Base-by-base conservation (phyloP, 2,329 filamentous ascomycete species). In the Colletotrichum sp. region DNA sequence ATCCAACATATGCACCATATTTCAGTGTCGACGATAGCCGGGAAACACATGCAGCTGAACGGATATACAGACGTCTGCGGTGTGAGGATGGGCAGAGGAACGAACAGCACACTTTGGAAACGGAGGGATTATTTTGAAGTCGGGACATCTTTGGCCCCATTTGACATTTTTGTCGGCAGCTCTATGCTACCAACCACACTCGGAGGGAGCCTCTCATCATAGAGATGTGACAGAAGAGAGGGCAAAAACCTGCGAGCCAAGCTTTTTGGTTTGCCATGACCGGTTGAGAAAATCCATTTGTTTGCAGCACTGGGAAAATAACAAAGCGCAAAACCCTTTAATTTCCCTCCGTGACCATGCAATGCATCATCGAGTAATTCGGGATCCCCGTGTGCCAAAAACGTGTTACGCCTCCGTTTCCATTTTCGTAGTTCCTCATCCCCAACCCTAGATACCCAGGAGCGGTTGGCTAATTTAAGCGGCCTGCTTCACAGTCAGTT, bases 311-410 rank as follows among this genome's bases (percentile, higher is more conserved):
- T 74, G 64, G 74, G 65, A 34, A 69, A 69, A 74, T 76, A 49
- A 77, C 67, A 71, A 70, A 75, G 71, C 68, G 75, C 72, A 75
- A 75, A 76, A 76, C 74, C 74, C 74, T 77, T 76, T 68, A 63
- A 77, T 75, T 76, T 77, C 75, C 74, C 75, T 77, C 75, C 75
- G 67, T 76, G 75, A 75, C 66, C 75, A 77, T 77, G 75, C 75
- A 71, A 77, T 76, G 75, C 75, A 77, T 75, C 72, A 72, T 77
- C 75, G 74, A 76, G 74, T 76, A 76, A 75, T 75, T 75, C 74
- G 75, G 75, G 72, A 75, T 64, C 72, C 75, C 74, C 74, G 52
- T 76, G 71, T 77, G 75, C 75, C 75, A 78, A 78, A 78, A 73
- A 71, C 76, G 74, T 76, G 71, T 76, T 77, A 77, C 75, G 75